These are phyloP conservation scores for Melanogaster broomeanus DNA, from an alignment of 768 basidiomycete species.

Conservation along the genomic window DNA sequence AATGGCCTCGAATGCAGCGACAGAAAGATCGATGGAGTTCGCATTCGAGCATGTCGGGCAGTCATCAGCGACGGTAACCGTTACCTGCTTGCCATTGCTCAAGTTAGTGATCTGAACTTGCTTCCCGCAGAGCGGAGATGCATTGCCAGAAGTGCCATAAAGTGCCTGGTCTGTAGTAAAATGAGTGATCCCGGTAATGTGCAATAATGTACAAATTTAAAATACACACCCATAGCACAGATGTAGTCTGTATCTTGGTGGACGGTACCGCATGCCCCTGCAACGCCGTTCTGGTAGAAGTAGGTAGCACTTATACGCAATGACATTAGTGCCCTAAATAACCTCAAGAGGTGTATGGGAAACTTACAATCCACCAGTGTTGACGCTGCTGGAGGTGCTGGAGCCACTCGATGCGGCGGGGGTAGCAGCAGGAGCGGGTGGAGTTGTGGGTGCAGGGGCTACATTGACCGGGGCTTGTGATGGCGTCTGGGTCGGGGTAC, in stretches of 20 bases:
- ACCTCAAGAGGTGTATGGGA: not conserved
- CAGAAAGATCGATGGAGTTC: slow-evolving; percentile 77
- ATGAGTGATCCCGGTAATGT: slow-evolving; percentile 5
- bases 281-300: slow-evolving; percentile 68
- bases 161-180: slow-evolving; percentile 44
- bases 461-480: not conserved
- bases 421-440: not conserved
- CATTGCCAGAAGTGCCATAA: slow-evolving; percentile 48
- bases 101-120: slow-evolving; percentile 64
- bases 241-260: slow-evolving; percentile 59
- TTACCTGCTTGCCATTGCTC: slow-evolving; percentile 51
- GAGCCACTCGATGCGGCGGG: not conserved
- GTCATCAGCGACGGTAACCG: slow-evolving; percentile 70
- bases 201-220: not conserved
- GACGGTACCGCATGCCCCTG: slow-evolving; percentile 77
- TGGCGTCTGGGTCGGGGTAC: slow-evolving; percentile 12
- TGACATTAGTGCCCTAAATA: not conserved
- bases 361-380: slow-evolving; percentile 46
- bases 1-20: slow-evolving; percentile 63
- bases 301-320: slow-evolving; percentile 52
- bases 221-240: slow-evolving; percentile 60
- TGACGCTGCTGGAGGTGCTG: slow-evolving; percentile 27
- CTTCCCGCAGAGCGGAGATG: slow-evolving; percentile 65
- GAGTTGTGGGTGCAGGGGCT: slow-evolving; percentile 6
- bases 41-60: slow-evolving; percentile 75